These are phyloP conservation scores for Fusarium virguliforme DNA, from an alignment of 2,329 filamentous ascomycete species.

Conservation along the genomic window DNA sequence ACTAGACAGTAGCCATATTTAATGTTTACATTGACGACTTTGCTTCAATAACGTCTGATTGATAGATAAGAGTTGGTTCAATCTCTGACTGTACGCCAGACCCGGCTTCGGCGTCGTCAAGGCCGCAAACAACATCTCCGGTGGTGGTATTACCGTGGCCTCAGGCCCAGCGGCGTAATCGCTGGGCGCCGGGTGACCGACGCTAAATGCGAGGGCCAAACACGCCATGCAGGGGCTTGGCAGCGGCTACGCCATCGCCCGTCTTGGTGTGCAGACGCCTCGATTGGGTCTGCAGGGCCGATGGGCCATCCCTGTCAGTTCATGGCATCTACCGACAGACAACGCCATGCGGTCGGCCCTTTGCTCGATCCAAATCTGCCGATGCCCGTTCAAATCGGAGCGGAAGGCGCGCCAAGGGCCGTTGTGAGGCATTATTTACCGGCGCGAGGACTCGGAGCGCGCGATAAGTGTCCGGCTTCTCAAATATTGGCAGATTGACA, in stretches of 20 bases:
- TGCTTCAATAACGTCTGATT: neutral
- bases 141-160: neutral
- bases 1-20: constrained; percentile 12
- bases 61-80: neutral
- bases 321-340: constrained; percentile 17
- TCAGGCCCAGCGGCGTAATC: neutral
- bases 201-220: constrained; percentile 2
- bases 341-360: constrained; percentile 15
- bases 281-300: constrained; percentile 9
- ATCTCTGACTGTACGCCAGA: neutral
- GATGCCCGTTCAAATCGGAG: neutral
- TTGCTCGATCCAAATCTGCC: constrained; percentile 10
- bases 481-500: neutral
- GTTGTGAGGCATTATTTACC: neutral
- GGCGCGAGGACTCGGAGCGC: neutral
- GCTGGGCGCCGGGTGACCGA: neutral
- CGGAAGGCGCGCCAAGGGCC: neutral
- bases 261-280: neutral
- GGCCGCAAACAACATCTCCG: neutral
- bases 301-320: constrained; percentile 11
- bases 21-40: constrained; percentile 2
- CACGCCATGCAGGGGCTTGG: constrained; percentile 10
- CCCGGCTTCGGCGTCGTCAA: neutral
- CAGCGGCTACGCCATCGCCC: neutral
- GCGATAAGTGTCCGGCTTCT: neutral